phyloP scores from a whole-genome alignment of 164 flowering plant species.

The Chimonanthus salicifolius region DNA sequence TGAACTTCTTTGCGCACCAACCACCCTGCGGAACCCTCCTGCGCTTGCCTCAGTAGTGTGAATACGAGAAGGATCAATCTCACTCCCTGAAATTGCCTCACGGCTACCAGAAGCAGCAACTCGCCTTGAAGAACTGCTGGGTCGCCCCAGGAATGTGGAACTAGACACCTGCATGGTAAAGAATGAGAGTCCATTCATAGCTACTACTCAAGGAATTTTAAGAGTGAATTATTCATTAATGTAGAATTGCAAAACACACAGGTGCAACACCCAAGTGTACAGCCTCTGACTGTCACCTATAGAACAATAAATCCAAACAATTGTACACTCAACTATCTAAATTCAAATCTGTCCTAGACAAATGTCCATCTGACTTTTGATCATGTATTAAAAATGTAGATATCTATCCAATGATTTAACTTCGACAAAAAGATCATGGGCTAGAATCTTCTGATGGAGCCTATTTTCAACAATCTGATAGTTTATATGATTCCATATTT shows the following conservation, averaged over 20 bases:
- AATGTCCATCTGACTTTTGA: too few species aligned
- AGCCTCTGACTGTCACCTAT: neutral
- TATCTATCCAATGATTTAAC: too few species aligned
- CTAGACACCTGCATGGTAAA: constrained; percentile 45
- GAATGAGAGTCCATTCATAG: constrained; percentile 6
- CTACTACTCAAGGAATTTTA: neutral
- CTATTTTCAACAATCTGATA: too few species aligned
- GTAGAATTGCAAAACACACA: neutral
- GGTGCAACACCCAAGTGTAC: neutral
- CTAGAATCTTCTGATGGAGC: too few species aligned
- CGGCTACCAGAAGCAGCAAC: constrained; percentile 66
- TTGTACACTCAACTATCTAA: neutral
- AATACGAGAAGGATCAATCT: constrained; percentile 49
- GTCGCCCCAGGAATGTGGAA: constrained; percentile 48
- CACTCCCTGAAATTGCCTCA: constrained; percentile 51
- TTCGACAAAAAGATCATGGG: too few species aligned
- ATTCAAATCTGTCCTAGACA: too few species aligned
- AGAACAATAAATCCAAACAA: neutral
- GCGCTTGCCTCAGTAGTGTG: constrained; percentile 78
- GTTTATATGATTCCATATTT: too few species aligned
- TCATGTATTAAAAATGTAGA: too few species aligned
- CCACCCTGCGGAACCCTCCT: constrained; percentile 41
- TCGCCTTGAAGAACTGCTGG: constrained; percentile 75
- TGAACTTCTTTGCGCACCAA: constrained; percentile 53
- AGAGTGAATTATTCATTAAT: neutral